Evolutionary conservation across 495 filamentous ascomycete species (phyloP).

Genomic region (Talaromyces nanjingensis): DNA sequence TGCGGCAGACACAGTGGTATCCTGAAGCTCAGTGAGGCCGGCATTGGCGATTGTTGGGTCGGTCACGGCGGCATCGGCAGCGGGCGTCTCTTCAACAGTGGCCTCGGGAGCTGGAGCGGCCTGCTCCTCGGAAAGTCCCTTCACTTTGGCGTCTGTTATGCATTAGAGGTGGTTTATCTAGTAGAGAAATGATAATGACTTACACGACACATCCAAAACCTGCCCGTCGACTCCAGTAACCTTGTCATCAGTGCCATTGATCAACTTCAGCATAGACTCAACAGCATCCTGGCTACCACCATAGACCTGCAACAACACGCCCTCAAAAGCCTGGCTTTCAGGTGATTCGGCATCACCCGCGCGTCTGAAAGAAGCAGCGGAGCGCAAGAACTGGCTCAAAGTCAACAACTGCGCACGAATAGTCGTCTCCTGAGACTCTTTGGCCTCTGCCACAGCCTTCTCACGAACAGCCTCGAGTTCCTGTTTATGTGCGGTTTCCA

Average conservation of each 20-base stretch:
- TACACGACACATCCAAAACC: conserved; percentile 68
- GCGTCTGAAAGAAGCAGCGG: conserved; percentile 66
- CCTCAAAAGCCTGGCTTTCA: conserved; percentile 84
- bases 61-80: conserved; percentile 38
- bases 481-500: conserved; percentile 63
- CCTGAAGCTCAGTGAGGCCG: conserved; percentile 64
- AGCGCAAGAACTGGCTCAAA: conserved; percentile 71
- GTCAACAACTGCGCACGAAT: conserved; percentile 52
- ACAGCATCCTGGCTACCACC: conserved; percentile 78
- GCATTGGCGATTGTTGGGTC: conserved; percentile 77
- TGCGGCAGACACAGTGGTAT: conserved; percentile 23
- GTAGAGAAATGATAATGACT: conserved; percentile 21
- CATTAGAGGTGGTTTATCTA: background rate
- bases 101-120: conserved; percentile 20
- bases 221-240: conserved; percentile 58
- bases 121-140: conserved; percentile 42
- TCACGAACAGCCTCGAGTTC: conserved; percentile 64
- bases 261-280: conserved; percentile 72
- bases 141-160: conserved; percentile 58
- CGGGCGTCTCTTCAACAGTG: conserved; percentile 10
- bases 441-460: conserved; percentile 55
- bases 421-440: conserved; percentile 45
- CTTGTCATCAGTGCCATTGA: conserved; percentile 70
- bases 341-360: conserved; percentile 55
- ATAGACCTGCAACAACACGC: conserved; percentile 82